Evolutionary conservation across 306 rosid genomes (phyloP), one percentile per base, ranked within the genome.

Genomic region (Amphicarpaea edgeworthii): DNA sequence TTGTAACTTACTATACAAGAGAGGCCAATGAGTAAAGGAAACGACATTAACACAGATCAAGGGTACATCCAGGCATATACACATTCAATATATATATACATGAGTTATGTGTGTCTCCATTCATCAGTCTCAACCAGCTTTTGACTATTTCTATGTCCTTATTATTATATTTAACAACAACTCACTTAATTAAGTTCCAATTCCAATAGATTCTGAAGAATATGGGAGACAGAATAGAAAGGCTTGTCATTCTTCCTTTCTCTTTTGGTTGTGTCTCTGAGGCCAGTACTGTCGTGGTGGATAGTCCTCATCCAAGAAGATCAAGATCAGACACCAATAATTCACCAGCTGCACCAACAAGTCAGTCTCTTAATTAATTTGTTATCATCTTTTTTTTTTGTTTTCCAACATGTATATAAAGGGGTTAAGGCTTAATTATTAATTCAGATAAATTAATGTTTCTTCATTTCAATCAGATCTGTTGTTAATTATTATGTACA

Each of bases 201-300:
- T 14, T 69, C 45, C 53, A 40, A 26, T 43, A 3, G 16, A 43
- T 43, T 10, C 5, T 21, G 24, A 9, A 61, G 30, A 57, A 46
- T n/a, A 37, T 46, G 63, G 79, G 98, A 94, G 95, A 79, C 85
- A 84, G 81, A 87, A 83, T 94, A 94, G 98, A 94, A 78, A 94
- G 97, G 79, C 82, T 91, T 42, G 90, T 88, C 16, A 87, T 94
- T 81, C 93, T 94, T 87, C 98, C 98, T 53, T 94, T 91, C 79
- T 83, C 98, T 7, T 65, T 81, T n/a, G 96, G 97, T 49, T 91
- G 96, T 23, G 77, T 91, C 82, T 94, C 98, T 14, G 95, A 94
- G 66, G 90, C 95, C 0, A 90, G 90, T 34, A n/a, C n/a, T n/a
- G 89, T 94, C 65, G 97, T 93, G 43, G 90, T 91, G 2, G 94